A percentile compares a stretch with the other conserved stretches of the same genome.
Evolutionary conservation across 345 rosid genomes (phyloP).

Genomic region (sweet orange (Citrus sinensis)): DNA sequence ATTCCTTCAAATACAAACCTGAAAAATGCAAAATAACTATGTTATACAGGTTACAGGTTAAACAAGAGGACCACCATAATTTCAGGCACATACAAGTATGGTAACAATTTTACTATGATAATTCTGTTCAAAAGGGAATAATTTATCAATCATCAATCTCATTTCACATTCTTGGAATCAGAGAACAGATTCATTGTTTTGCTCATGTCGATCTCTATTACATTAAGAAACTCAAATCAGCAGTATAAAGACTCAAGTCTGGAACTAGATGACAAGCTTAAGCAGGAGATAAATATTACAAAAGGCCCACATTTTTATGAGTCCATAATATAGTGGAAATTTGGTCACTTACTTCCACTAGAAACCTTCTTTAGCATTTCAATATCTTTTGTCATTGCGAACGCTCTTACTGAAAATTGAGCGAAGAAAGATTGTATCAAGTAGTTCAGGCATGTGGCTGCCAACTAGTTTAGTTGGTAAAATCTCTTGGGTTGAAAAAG

Average conservation of each 20-base stretch:
- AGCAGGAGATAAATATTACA: background rate
- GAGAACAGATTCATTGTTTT: background rate
- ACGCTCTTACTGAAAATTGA: background rate
- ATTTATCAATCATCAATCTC: background rate
- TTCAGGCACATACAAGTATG: background rate
- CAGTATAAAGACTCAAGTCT: background rate
- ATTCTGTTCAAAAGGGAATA: background rate
- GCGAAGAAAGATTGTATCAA: background rate
- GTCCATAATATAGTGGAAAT: background rate
- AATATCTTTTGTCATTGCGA: background rate
- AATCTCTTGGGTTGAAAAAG: too few relatives aligned
- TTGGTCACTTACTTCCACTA: background rate
- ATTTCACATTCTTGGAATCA: background rate
- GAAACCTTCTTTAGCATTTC: background rate
- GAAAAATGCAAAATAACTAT: background rate
- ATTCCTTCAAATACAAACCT: conserved; percentile 61
- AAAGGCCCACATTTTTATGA: background rate
- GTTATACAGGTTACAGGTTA: background rate
- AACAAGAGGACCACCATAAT: background rate
- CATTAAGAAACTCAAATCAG: background rate
- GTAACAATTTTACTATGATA: background rate
- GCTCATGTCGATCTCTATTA: background rate
- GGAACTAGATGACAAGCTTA: background rate
- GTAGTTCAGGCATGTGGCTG: background rate
- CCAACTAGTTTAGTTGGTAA: too few relatives aligned